Evolutionary conservation across 116 monocot genomes (phyloP), one percentile per base, ranked within the genome.

Genomic region (Papilionanthe hybrid): DNA sequence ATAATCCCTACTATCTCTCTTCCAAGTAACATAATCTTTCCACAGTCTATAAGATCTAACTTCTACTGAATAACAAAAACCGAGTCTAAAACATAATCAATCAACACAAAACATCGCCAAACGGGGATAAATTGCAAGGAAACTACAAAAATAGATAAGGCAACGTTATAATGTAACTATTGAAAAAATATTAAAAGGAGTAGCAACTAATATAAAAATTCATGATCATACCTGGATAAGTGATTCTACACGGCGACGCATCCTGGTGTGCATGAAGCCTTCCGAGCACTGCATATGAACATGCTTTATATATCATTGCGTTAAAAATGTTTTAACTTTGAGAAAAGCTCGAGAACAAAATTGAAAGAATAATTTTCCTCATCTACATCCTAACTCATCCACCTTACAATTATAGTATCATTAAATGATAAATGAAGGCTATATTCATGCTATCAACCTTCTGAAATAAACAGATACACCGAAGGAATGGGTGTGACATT

Each of bases 211-310:
- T 11, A 58, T 48, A 83, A 68, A 10, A 63, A 63, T 68, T 19
- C 28, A 72, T 8, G 13, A 10, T 47, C 73, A 76, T 69, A 99
- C 99, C 91, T 99, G 89, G 81, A 99, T 95, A 27, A 95, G 78
- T 55, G 99, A 88, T 45, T 99, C 99, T 55, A 99, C 99, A 9
- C 93, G 90, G 25, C 99, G 90, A 57, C 99, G 88, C 93, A 99
- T 95, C 78, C 99, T 83, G 37, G 99, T 99, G 67, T 99, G 99
- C 99, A 94, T 95, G 84, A 99, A 99, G 75, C 93, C 95, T 86
- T 94, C 95, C 8, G 99, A 99, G 79, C 95, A 95, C 99, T 98
- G 86, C 60, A 4, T 6, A 71, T 76, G 11, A 27, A 63, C 67
- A 18, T 56, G 74, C 13, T 17, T 74, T 41, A 23, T 57, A 30